Percentiles rank a stretch among this genome's conserved stretches.
Evolutionary conservation across 1,284 basidiomycete species (phyloP).

Genomic region (Thelephora terrestris): DNA sequence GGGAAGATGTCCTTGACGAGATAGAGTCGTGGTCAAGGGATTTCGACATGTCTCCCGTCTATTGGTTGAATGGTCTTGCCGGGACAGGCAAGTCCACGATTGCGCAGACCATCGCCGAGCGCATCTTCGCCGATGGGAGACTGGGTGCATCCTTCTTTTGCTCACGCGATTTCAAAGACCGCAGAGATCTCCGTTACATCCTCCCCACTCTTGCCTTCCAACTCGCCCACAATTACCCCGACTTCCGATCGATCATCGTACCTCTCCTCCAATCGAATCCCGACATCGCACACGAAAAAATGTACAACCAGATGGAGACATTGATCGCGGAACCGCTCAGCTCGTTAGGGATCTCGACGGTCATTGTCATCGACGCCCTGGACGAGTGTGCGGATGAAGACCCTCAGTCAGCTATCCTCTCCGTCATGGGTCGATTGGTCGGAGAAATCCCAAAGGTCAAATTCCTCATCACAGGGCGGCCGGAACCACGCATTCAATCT

Average conservation of each 20-base stretch:
- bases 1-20: not conserved
- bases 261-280: not conserved
- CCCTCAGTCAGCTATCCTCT: no score
- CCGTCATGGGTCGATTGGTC: no score
- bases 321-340: not conserved
- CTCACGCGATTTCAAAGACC: no score
- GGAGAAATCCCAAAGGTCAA: no score
- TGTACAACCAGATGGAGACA: not conserved
- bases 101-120: slow-evolving; percentile 6
- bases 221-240: not conserved
- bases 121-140: not conserved
- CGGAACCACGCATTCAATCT: no score
- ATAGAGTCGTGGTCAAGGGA: not conserved
- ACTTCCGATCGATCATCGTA: not conserved
- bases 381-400: no score
- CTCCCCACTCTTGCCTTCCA: not conserved
- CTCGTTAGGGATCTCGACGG: no score
- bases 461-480: no score
- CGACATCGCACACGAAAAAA: not conserved
- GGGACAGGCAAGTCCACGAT: no score
- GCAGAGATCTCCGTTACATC: not conserved
- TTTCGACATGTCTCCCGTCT: not conserved
- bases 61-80: no score
- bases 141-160: not conserved
- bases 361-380: no score